phyloP scores from a whole-genome alignment of 306 rosid genomes.

The Quercus mongolica region DNA sequence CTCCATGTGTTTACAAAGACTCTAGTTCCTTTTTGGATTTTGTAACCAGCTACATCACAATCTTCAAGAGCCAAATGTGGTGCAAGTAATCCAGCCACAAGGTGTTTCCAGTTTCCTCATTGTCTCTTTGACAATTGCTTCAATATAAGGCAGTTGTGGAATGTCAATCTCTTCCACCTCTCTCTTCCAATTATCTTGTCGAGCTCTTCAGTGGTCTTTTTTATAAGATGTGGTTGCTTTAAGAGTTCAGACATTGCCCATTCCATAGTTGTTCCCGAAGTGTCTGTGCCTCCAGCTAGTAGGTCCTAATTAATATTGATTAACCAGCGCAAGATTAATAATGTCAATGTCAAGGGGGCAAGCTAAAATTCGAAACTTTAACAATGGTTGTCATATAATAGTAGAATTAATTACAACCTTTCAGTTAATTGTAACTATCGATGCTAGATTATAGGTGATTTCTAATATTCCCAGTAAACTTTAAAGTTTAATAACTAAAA shows the following conservation, averaged over 20 bases:
- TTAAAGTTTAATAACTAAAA: too few species aligned
- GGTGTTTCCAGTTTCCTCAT: constrained; percentile 37
- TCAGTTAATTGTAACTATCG: too few species aligned
- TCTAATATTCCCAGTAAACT: too few species aligned
- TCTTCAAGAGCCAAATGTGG: constrained; percentile 34
- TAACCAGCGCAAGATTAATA: neutral
- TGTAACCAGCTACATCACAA: constrained; percentile 19
- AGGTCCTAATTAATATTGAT: constrained; percentile 16
- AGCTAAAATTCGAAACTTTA: too few species aligned
- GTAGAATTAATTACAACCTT: too few species aligned
- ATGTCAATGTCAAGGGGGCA: too few species aligned
- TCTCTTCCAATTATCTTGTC: constrained; percentile 27
- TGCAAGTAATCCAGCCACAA: constrained; percentile 20
- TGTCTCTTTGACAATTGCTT: constrained; percentile 35
- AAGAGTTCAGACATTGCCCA: constrained; percentile 37
- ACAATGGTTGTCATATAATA: too few species aligned
- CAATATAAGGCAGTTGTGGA: constrained; percentile 27
- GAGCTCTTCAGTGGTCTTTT: constrained; percentile 29
- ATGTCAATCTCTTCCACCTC: constrained; percentile 38
- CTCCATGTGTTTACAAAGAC: constrained; percentile 35
- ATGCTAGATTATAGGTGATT: too few species aligned
- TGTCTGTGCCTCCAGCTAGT: constrained; percentile 38
- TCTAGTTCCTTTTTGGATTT: constrained; percentile 16
- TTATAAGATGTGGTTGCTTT: constrained; percentile 26
- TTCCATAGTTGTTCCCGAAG: constrained; percentile 23